Evolutionary conservation across 225 moss, liverwort and hornwort genomes (phyloP).

Genomic region (Asterella californica): DNA sequence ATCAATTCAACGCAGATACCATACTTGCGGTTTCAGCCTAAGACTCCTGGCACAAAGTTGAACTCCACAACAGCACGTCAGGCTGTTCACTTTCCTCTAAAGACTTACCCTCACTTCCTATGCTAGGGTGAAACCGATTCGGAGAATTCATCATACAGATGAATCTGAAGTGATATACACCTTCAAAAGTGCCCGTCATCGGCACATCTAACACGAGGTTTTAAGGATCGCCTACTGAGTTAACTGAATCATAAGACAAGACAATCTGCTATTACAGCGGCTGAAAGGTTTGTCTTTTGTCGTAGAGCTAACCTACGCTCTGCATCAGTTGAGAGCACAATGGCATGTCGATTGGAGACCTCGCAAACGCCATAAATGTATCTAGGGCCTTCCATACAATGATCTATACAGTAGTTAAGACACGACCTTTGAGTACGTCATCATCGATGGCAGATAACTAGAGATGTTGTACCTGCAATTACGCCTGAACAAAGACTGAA

Average conservation of each 20-base stretch:
- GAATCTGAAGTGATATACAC: background rate
- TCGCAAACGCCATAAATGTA: background rate
- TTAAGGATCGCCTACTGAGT: background rate
- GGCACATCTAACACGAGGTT: background rate
- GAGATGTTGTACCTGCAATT: background rate
- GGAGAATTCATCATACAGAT: background rate
- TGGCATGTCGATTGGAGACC: background rate
- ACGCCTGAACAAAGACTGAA: constrained; percentile 12
- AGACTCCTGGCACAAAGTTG: background rate
- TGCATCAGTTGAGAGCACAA: background rate
- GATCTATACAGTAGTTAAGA: constrained; percentile 4
- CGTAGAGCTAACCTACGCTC: background rate
- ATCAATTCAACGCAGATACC: background rate
- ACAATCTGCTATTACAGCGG: background rate
- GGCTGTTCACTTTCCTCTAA: constrained; percentile 10
- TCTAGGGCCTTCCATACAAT: constrained; percentile 5
- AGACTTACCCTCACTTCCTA: background rate
- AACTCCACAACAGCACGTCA: constrained; percentile 8
- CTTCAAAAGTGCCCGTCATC: background rate
- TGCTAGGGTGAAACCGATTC: background rate
- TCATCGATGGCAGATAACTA: background rate
- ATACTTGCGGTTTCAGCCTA: constrained; percentile 1
- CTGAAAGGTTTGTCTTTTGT: background rate
- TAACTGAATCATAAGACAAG: background rate
- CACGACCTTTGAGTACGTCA: constrained; percentile 5